Percentiles rank a stretch among this genome's conserved stretches.
Evolutionary conservation across 805 yeast genomes (phyloP).

Genomic region (Debaryomyces prosopidis): DNA sequence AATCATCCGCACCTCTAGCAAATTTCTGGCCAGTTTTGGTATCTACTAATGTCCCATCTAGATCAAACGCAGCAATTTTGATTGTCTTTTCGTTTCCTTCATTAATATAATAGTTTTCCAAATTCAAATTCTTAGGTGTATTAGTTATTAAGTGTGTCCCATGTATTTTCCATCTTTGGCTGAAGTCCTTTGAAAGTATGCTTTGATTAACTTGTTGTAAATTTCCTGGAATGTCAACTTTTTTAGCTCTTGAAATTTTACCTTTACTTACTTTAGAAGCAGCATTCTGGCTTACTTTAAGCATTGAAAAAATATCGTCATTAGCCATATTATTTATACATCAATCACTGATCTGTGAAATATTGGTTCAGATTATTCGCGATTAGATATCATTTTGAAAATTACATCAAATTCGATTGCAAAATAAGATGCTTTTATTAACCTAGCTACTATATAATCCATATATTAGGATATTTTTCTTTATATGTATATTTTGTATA

Average conservation of each 20-base stretch:
- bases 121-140: constrained; percentile 26
- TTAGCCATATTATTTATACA: constrained; percentile 1
- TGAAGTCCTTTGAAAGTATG: constrained; percentile 1
- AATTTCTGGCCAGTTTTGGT: constrained; percentile 66
- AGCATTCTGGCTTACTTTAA: constrained; percentile 6
- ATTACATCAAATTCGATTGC: too few species aligned
- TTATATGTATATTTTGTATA: too few species aligned
- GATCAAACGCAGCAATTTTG: constrained; percentile 73
- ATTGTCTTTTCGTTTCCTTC: constrained; percentile 9
- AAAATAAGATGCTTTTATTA: too few species aligned
- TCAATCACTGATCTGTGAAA: too few species aligned
- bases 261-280: constrained; percentile 4
- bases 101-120: background rate
- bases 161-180: constrained; percentile 22
- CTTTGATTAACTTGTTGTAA: background rate
- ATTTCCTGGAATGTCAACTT: background rate
- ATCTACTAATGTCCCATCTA: constrained; percentile 75
- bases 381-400: too few species aligned
- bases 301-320: constrained; percentile 13
- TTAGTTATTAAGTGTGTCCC: constrained; percentile 48
- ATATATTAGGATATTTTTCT: too few species aligned
- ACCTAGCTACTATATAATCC: too few species aligned
- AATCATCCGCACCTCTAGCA: constrained; percentile 62
- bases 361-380: too few species aligned
- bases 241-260: background rate